Evolutionary conservation across 23 red algal genomes (phyloP), one percentile per base, ranked within the genome.

Genomic region (Gracilaria domingensis): DNA sequence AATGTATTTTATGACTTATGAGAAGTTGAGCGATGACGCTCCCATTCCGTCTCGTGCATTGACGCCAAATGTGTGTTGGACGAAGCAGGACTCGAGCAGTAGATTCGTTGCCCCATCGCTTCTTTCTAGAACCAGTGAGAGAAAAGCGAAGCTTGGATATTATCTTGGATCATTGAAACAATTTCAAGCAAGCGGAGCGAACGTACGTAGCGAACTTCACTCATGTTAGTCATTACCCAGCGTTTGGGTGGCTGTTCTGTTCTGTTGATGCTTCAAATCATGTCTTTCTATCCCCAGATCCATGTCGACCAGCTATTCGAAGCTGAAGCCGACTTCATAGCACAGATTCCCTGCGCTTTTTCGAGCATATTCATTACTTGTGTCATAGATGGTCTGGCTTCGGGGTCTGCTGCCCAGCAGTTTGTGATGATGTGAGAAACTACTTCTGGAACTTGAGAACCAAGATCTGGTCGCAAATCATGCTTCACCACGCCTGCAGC

Each of bases 381-480:
- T 18, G 30, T 67, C 45, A 84, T 83, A 28, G 66, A 32, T 84
- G 93, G 85, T 47, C 84, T 76, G 39, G 18, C 85, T 1, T 71
- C 55, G 0, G 72, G 73, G 9, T 65, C 79, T 65, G 47, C 58
- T 2, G 89, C 89, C 89, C 89, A 92, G 58, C 89, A 92, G 12
- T 25, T 62, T 54, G 29, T 54, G 24, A 61, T 84, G 29, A 92
- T 71, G 58, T 36, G 67, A n/a, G 75, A 51, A 4, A 92, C 79
- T 6, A 62, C 49, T 50, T 74, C 44, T 55, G 69, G 76, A 14
- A 84, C 28, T 13, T 48, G 29, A 50, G 58, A 37, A 1, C 61
- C n/a, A 26, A 92, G 58, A 5, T 20, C 17, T 49, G 89, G 89
- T 34, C 89, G 33, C 20, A 92, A 45, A 35, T 40, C 89, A 40